Conservation (phyloP, 2,329 filamentous ascomycete genomes). For the Atkinsonella texensis region DNA sequence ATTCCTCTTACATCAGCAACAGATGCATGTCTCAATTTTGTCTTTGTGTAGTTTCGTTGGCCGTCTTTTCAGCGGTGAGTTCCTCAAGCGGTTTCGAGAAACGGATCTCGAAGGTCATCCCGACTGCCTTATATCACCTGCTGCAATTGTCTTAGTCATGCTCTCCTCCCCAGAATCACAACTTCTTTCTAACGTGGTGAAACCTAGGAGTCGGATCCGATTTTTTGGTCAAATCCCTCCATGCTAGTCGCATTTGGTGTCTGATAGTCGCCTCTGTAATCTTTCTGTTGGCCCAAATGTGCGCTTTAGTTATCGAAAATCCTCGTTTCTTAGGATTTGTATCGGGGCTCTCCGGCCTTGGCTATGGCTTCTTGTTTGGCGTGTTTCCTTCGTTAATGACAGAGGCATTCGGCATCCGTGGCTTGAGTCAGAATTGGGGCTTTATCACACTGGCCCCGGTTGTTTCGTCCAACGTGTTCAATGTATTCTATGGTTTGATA, state of each 20-base stretch:
- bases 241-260: constrained; percentile 83
- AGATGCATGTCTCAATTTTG: constrained; percentile 89
- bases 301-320: constrained; percentile 61
- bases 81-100: not conserved
- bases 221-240: constrained; percentile 68
- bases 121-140: not conserved
- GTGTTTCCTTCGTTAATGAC: constrained; percentile 84
- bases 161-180: not conserved
- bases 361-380: constrained; percentile 88
- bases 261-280: constrained; percentile 64
- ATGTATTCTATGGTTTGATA: constrained; percentile 74
- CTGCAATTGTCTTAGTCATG: not conserved
- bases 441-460: constrained; percentile 86
- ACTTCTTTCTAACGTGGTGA: not conserved
- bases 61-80: constrained; percentile 61
- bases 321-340: constrained; percentile 67
- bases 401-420: constrained; percentile 81
- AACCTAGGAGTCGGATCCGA: constrained; percentile 72
- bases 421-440: constrained; percentile 91
- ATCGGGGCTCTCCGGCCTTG: constrained; percentile 73
- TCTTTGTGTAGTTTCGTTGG: constrained; percentile 80
- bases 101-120: not conserved
- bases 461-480: constrained; percentile 82
- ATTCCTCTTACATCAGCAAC: constrained; percentile 70
- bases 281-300: constrained; percentile 70